phyloP scores from a whole-genome alignment of 2,329 filamentous ascomycete genomes.

The Coccinonectria pachysandricola region DNA sequence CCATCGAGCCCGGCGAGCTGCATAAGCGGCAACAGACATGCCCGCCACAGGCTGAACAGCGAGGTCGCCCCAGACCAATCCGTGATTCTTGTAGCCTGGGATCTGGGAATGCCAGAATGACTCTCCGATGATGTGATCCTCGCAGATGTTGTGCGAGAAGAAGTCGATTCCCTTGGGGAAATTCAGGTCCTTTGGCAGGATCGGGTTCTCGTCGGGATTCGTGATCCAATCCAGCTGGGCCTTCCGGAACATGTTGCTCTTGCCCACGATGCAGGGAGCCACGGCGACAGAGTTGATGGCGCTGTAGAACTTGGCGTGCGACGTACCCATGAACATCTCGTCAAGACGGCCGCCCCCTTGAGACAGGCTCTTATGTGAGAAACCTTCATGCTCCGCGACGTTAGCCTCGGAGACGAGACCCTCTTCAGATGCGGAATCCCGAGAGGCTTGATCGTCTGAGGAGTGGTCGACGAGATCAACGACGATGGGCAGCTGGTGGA shows the following conservation, averaged over 20 bases:
- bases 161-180: constrained; percentile 67
- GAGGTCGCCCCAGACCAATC: constrained; percentile 72
- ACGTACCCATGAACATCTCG: constrained; percentile 87
- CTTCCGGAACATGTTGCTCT: constrained; percentile 96
- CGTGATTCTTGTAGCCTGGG: constrained; percentile 65
- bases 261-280: constrained; percentile 89
- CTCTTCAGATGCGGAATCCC: constrained; percentile 25
- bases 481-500: constrained; percentile 84
- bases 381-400: constrained; percentile 7
- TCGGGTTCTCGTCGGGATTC: constrained; percentile 34
- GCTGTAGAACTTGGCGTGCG: constrained; percentile 94
- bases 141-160: constrained; percentile 94
- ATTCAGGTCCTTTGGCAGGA: constrained; percentile 29
- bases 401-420: constrained; percentile 10
- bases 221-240: constrained; percentile 75
- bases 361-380: constrained; percentile 21
- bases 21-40: constrained; percentile 69
- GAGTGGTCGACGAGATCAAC: constrained; percentile 53
- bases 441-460: constrained; percentile 17
- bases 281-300: constrained; percentile 90
- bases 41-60: constrained; percentile 81
- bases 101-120: constrained; percentile 68
- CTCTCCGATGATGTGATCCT: constrained; percentile 93
- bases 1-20: constrained; percentile 78
- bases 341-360: constrained; percentile 74